These are phyloP conservation scores for Salix arbutifolia DNA, from an alignment of 345 rosid species.

Conservation along the genomic window DNA sequence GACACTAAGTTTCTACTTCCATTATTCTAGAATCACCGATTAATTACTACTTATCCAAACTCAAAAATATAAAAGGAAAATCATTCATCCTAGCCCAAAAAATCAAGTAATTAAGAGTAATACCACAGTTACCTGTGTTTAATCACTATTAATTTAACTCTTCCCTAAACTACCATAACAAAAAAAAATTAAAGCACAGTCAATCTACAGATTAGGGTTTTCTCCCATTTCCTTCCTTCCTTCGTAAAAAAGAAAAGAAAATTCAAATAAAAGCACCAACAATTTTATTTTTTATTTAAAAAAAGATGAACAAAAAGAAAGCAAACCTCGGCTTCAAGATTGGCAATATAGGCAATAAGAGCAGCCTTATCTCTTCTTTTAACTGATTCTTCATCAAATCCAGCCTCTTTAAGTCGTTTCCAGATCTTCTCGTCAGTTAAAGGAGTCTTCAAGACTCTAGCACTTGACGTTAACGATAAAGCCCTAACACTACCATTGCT, in stretches of 20 bases:
- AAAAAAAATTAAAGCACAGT: not conserved
- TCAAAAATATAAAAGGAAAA: not conserved
- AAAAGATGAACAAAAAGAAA: not conserved
- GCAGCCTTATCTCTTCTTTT: conserved; percentile 84
- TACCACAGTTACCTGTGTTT: not conserved
- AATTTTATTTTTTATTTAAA: not conserved
- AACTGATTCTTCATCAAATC: conserved; percentile 80
- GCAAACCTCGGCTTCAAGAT: conserved; percentile 81
- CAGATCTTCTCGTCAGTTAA: conserved; percentile 58
- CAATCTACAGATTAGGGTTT: not conserved
- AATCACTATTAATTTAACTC: not conserved
- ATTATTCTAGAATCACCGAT: not conserved
- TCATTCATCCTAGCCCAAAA: not conserved
- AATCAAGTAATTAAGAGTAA: not conserved
- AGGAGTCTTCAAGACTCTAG: conserved; percentile 67
- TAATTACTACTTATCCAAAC: not conserved
- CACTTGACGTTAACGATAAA: conserved; percentile 42
- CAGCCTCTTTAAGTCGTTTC: conserved; percentile 84
- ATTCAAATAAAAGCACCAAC: not conserved
- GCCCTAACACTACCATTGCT: conserved; percentile 25
- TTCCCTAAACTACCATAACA: not conserved
- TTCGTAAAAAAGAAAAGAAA: not conserved
- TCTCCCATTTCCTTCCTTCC: not conserved
- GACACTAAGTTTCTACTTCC: not conserved
- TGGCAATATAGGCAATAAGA: conserved; percentile 76